Percentiles rank a stretch among this genome's conserved stretches.
Evolutionary conservation across 2,329 filamentous ascomycete genomes (phyloP).

Genomic region (Ophiosphaerella narmari): DNA sequence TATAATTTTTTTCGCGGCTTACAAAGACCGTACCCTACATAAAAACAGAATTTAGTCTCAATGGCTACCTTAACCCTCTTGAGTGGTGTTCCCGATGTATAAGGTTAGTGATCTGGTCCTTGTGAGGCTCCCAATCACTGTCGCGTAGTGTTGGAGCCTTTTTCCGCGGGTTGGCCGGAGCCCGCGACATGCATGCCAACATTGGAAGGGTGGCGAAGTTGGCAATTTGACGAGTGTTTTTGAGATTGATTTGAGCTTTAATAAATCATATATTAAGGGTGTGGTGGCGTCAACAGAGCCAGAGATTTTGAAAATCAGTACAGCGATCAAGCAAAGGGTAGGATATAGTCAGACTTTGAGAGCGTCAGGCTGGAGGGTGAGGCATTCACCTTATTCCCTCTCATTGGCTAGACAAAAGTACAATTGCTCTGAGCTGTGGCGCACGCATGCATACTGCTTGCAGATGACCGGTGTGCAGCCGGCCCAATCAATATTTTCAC

Average conservation of each 20-base stretch:
- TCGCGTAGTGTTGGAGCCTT: slow-evolving; percentile 17
- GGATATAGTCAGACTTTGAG: background rate
- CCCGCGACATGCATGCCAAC: slow-evolving; percentile 7
- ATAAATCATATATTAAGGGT: no score
- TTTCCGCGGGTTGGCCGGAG: slow-evolving; percentile 15
- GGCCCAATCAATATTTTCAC: background rate
- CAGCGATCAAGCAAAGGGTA: no score
- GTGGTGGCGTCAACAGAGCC: no score
- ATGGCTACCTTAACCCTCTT: background rate
- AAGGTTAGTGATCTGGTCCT: slow-evolving; percentile 15
- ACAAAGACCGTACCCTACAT: background rate
- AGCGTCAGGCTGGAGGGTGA: background rate
- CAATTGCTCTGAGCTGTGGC: background rate
- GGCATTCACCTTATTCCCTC: background rate
- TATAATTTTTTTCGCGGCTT: no score
- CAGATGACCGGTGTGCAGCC: background rate
- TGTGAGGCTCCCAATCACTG: slow-evolving; percentile 9
- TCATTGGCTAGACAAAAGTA: background rate
- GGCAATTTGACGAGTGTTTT: no score
- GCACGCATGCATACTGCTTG: background rate
- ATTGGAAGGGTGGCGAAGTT: background rate
- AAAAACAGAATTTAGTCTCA: background rate
- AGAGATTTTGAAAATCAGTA: no score
- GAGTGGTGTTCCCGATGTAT: background rate
- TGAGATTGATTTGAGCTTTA: no score